phyloP scores from a whole-genome alignment of 345 rosid genomes.

The Eucalyptus cloeziana region DNA sequence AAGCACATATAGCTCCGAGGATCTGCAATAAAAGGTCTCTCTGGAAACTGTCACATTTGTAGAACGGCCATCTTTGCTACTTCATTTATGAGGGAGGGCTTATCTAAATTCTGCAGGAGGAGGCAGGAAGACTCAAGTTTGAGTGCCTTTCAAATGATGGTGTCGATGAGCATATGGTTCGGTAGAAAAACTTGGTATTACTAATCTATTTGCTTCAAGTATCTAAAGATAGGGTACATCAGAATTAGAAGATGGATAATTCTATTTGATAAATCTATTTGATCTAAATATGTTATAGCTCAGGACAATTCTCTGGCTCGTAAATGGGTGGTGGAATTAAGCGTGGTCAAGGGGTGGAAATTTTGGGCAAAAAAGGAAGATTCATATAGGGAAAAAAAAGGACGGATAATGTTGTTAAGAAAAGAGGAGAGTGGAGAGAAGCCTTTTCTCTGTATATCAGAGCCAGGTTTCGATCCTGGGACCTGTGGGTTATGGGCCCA shows the following conservation, averaged over 20 bases:
- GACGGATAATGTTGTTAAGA: not conserved
- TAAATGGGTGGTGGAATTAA: not conserved
- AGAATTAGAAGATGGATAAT: not conserved
- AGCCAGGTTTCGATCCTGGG: conserved; percentile 76
- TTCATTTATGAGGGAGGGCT: not conserved
- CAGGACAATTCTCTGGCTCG: not conserved
- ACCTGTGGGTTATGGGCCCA: conserved; percentile 85
- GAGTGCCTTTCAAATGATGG: conserved; percentile 76
- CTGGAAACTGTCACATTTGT: not conserved
- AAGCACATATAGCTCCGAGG: too few relatives aligned
- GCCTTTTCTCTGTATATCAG: conserved; percentile 12
- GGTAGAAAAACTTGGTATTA: conserved; percentile 24
- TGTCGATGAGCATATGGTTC: conserved; percentile 89
- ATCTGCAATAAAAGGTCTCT: not conserved
- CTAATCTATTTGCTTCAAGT: too few relatives aligned
- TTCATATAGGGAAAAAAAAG: not conserved
- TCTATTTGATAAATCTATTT: not conserved
- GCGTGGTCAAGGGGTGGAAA: not conserved
- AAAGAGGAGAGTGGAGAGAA: not conserved
- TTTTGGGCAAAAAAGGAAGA: not conserved
- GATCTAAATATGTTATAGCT: not conserved
- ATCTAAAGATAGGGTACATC: too few relatives aligned
- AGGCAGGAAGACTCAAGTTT: conserved; percentile 83
- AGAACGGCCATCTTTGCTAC: not conserved
- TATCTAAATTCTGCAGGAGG: conserved; percentile 42